Percentiles rank a stretch among this genome's conserved stretches.
Conservation (phyloP, 208 protist species). For the Wallacemonas sp. region DNA sequence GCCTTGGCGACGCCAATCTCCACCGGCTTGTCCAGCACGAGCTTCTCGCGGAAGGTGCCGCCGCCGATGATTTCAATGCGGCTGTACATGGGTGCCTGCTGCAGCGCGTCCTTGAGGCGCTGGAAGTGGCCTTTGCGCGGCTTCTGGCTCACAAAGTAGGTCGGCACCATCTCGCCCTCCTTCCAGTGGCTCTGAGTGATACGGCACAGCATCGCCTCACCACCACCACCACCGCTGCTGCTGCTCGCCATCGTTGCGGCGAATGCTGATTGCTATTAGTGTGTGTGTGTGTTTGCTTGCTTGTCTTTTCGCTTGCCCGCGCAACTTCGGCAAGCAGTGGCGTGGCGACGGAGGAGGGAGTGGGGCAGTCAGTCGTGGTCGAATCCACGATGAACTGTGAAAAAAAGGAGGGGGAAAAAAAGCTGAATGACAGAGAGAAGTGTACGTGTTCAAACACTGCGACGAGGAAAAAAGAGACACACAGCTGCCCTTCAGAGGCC, state of each 20-base stretch:
- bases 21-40: constrained; percentile 44
- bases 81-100: constrained; percentile 41
- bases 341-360: too few species aligned
- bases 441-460: too few species aligned
- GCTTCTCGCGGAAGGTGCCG: constrained; percentile 36
- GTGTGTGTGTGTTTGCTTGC: too few species aligned
- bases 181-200: constrained; percentile 49
- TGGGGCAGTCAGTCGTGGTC: too few species aligned
- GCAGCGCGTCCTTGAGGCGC: constrained; percentile 35
- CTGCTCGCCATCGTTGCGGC: background rate
- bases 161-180: constrained; percentile 33
- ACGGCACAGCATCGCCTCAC: constrained; percentile 40
- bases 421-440: background rate
- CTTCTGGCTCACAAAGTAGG: constrained; percentile 52
- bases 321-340: too few species aligned
- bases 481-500: too few species aligned
- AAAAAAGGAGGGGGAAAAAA: background rate
- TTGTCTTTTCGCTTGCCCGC: too few species aligned
- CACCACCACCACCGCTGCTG: background rate
- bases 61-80: constrained; percentile 51
- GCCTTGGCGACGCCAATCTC: constrained; percentile 40
- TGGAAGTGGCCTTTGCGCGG: constrained; percentile 39
- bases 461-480: too few species aligned
- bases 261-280: too few species aligned
- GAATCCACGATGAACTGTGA: too few species aligned